These are phyloP conservation scores for Aechmea fasciata DNA, from an alignment of 176 grass and related monocot species.

Conservation along the genomic window DNA sequence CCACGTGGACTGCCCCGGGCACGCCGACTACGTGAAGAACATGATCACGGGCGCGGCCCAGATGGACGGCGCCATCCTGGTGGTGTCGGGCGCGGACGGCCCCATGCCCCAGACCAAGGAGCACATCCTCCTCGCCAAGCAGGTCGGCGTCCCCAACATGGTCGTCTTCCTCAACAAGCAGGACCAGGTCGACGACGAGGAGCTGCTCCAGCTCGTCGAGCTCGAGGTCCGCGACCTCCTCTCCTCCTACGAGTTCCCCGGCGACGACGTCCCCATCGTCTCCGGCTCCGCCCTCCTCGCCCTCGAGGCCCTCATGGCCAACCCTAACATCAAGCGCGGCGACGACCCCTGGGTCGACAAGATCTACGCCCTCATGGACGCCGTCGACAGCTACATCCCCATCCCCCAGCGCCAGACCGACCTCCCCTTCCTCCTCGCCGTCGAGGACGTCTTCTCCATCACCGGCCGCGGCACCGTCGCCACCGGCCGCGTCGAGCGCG, in stretches of 20 bases:
- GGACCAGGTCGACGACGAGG: constrained; percentile 97
- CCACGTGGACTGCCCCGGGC: constrained; percentile 90
- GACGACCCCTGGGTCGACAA: constrained; percentile 75
- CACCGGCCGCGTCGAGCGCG: constrained; percentile 86
- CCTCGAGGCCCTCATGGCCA: constrained; percentile 88
- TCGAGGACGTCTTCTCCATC: constrained; percentile 95
- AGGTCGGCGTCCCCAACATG: constrained; percentile 86
- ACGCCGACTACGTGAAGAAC: constrained; percentile 97
- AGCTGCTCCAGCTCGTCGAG: constrained; percentile 90
- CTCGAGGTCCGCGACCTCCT: constrained; percentile 92
- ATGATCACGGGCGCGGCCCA: constrained; percentile 94
- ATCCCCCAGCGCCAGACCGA: constrained; percentile 77
- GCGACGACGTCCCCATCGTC: constrained; percentile 63
- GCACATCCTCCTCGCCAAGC: constrained; percentile 99
- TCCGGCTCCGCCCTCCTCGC: constrained; percentile 71
- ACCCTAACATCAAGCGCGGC: constrained; percentile 53
- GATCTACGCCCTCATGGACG: constrained; percentile 50
- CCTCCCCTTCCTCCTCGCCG: constrained; percentile 74
- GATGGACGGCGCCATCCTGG: constrained; percentile 97
- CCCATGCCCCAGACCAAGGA: constrained; percentile 99
- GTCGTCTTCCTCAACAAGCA: constrained; percentile 99
- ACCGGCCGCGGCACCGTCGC: constrained; percentile 76
- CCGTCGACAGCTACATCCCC: constrained; percentile 60
- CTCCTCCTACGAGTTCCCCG: constrained; percentile 63
- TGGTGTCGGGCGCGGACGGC: constrained; percentile 84